phyloP scores from a whole-genome alignment of 192 early-diverging fungal species.

The Coemansia nantahalensis region DNA sequence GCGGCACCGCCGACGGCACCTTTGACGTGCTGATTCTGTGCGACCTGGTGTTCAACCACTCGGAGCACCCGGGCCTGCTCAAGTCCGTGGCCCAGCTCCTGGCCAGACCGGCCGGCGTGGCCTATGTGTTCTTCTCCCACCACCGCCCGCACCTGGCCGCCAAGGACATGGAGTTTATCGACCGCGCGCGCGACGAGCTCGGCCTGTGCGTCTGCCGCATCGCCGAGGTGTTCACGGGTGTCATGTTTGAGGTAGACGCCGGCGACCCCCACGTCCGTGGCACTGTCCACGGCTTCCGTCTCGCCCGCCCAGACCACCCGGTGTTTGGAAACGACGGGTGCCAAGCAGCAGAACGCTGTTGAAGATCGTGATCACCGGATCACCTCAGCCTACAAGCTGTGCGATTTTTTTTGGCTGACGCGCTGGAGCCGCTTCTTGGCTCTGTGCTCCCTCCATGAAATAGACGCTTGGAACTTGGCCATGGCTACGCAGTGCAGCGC shows the following conservation, averaged over 20 bases:
- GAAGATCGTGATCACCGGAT: too few species aligned
- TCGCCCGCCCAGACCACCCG: slow-evolving; percentile 16
- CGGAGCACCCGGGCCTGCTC: slow-evolving; percentile 75
- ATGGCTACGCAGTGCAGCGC: too few species aligned
- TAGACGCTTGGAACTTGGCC: too few species aligned
- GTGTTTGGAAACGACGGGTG: too few species aligned
- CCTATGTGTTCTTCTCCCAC: slow-evolving; percentile 79
- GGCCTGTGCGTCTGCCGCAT: slow-evolving; percentile 70
- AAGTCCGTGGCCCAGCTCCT: slow-evolving; percentile 64
- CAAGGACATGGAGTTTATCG: slow-evolving; percentile 81
- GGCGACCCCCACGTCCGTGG: slow-evolving; percentile 73
- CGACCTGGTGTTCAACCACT: slow-evolving; percentile 88
- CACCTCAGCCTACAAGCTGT: too few species aligned
- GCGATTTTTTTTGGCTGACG: too few species aligned
- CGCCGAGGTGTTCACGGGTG: slow-evolving; percentile 62
- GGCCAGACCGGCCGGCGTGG: slow-evolving; percentile 54
- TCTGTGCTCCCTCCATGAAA: too few species aligned
- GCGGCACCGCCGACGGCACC: background rate
- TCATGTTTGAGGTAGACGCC: slow-evolving; percentile 88
- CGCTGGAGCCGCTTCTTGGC: too few species aligned
- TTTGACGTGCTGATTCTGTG: slow-evolving; percentile 84
- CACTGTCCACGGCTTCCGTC: slow-evolving; percentile 77
- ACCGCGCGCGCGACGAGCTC: slow-evolving; percentile 63
- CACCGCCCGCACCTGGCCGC: slow-evolving; percentile 79
- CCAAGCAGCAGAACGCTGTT: too few species aligned